Evolutionary conservation across 768 basidiomycete genomes (phyloP), one percentile per base, ranked within the genome.

Genomic region (Tulasnella sp.): DNA sequence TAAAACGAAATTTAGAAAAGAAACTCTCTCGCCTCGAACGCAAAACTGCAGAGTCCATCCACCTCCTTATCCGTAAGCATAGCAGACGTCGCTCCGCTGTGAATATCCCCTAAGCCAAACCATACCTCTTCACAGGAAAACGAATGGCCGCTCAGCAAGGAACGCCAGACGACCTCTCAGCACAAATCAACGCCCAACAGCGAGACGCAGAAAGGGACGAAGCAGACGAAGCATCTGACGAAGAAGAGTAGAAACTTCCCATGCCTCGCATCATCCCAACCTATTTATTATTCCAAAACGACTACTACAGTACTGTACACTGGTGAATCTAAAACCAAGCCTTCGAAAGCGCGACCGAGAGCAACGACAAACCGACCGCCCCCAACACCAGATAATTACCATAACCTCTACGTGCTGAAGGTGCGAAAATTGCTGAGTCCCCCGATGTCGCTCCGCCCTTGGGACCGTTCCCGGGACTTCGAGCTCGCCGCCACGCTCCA

Each of bases 1-100:
- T 97, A 80, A 96, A 96, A 83, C 89, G 95, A 76, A 95, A 98
- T 80, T 90, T 96, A 84, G 93, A 96, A 76, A 94, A 92, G 85
- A 95, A 93, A 82, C 83, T 95, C 68, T 88, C 91, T 9, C 96
- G 90, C 81, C 86, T 99, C n/a, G 96, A 97, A 80, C 85, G 93
- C 79, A 91, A 90, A 83, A 97, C 95, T 1, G 93, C 96, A 78
- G 93, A 96, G 82, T 89, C 96, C 6, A 93, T 98, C 78, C 93
- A 96, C 80, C 92, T 91, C 2, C 87, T 98, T 29, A 98, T 98
- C 80, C 91, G 97, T 98, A 80, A 81, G 94, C 86, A 71, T 40
- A 25, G 58, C n/a, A 17, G 12, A 71, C 31, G 22, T 17, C 34
- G 38, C 1, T 58, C 49, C 12, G 37, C 54, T 39, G 15, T 49